Evolutionary conservation across 2,329 filamentous ascomycete species (phyloP).

Genomic region (Alternaria panax): DNA sequence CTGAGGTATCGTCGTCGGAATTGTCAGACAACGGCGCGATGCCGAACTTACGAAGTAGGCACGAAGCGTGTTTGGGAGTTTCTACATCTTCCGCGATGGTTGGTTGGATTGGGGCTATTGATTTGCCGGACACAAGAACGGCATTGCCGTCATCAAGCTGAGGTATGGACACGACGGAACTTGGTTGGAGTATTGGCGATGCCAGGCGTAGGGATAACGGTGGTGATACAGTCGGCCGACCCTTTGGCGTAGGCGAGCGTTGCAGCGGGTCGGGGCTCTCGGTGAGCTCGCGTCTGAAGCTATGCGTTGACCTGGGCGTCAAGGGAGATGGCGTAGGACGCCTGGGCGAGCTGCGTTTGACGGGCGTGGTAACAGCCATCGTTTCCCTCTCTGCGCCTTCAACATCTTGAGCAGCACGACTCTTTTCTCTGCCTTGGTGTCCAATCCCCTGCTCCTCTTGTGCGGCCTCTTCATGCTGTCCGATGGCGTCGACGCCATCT

Average conservation of each 20-base stretch:
- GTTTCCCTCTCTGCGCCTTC: background rate
- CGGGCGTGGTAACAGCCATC: constrained; percentile 7
- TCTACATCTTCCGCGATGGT: background rate
- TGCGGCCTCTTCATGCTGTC: background rate
- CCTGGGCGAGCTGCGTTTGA: constrained; percentile 14
- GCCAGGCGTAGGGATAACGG: constrained; percentile 19
- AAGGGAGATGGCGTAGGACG: constrained; percentile 32
- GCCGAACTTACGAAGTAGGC: constrained; percentile 27
- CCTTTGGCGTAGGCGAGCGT: constrained; percentile 20
- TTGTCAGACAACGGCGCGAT: constrained; percentile 32
- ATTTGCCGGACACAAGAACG: background rate
- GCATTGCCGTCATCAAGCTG: constrained; percentile 11
- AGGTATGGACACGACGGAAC: constrained; percentile 12
- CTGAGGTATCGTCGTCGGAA: constrained; percentile 38
- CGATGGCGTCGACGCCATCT: constrained; percentile 3
- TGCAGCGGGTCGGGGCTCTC: constrained; percentile 46
- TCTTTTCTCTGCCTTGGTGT: background rate
- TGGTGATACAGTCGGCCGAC: background rate
- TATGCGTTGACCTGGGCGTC: constrained; percentile 20
- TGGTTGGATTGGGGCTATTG: background rate
- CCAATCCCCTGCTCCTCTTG: background rate
- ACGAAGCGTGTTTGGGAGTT: constrained; percentile 8
- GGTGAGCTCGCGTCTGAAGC: constrained; percentile 11
- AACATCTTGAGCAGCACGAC: background rate
- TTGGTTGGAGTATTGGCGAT: constrained; percentile 6